Evolutionary conservation across 2,329 filamentous ascomycete genomes (phyloP).

Genomic region (Botrytis porri): DNA sequence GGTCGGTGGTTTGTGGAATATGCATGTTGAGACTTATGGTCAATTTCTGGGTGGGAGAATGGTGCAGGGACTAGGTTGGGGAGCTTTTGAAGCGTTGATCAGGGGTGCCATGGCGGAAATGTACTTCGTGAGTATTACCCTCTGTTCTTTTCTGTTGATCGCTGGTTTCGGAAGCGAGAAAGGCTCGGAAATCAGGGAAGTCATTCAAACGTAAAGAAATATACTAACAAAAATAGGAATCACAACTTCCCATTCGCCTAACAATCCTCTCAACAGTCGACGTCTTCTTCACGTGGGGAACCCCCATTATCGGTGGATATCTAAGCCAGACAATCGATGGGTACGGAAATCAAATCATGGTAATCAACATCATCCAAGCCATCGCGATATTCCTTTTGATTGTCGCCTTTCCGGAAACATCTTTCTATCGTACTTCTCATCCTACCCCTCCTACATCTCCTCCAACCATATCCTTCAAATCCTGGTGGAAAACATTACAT

Average conservation of each 20-base stretch:
- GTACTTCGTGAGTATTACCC: conserved; percentile 48
- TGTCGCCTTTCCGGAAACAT: conserved; percentile 51
- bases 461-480: conserved; percentile 15
- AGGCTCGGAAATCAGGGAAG: background rate
- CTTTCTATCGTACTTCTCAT: conserved; percentile 45
- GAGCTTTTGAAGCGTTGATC: conserved; percentile 54
- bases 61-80: conserved; percentile 58
- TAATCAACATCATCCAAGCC: conserved; percentile 49
- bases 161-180: background rate
- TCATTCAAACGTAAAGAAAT: background rate
- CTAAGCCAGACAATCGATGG: conserved; percentile 43
- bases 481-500: conserved; percentile 15
- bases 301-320: conserved; percentile 52
- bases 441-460: conserved; percentile 10
- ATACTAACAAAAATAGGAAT: background rate
- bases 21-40: conserved; percentile 43
- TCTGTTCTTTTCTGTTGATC: background rate
- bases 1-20: conserved; percentile 51
- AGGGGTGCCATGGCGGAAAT: conserved; percentile 54
- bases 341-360: conserved; percentile 50
- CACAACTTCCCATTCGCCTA: conserved; percentile 32
- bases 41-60: conserved; percentile 52
- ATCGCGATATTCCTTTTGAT: conserved; percentile 48
- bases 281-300: conserved; percentile 49
- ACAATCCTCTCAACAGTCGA: conserved; percentile 1